These are phyloP conservation scores for Cyberlindnera euphorbiae DNA, from an alignment of 805 yeast genomes.

Conservation along the genomic window DNA sequence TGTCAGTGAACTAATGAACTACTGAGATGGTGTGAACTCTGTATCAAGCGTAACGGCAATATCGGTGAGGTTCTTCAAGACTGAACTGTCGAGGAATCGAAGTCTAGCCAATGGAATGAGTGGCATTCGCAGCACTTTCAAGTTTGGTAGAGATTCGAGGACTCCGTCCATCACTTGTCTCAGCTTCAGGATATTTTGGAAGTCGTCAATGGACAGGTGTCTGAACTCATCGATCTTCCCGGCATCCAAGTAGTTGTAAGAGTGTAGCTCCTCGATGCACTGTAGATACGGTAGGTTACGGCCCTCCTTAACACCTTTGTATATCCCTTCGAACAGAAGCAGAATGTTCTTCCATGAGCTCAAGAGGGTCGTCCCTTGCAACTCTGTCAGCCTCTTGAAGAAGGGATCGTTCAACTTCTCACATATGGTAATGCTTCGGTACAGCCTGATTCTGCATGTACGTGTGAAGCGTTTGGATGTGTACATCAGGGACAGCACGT, in stretches of 20 bases:
- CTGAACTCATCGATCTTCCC: constrained; percentile 19
- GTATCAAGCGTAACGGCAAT: constrained; percentile 3
- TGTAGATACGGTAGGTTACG: constrained; percentile 2
- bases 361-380: constrained; percentile 2
- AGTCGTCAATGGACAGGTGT: constrained; percentile 10
- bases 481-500: constrained; percentile 14
- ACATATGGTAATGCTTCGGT: constrained; percentile 19
- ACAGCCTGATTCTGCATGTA: constrained; percentile 19
- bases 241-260: constrained; percentile 21
- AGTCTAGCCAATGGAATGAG: constrained; percentile 18
- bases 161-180: constrained; percentile 23
- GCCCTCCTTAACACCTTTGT: constrained; percentile 1
- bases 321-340: constrained; percentile 14
- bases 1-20: too few species aligned
- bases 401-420: constrained; percentile 23
- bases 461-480: constrained; percentile 12
- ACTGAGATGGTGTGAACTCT: too few species aligned
- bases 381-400: constrained; percentile 4
- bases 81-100: neutral
- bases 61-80: constrained; percentile 2
- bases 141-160: constrained; percentile 10
- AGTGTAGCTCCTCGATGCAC: constrained; percentile 19
- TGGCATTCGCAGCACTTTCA: constrained; percentile 16
- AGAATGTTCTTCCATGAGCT: constrained; percentile 15
- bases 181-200: constrained; percentile 13